phyloP scores from a whole-genome alignment of 306 rosid genomes.

The Glycyrrhiza uralensis region DNA sequence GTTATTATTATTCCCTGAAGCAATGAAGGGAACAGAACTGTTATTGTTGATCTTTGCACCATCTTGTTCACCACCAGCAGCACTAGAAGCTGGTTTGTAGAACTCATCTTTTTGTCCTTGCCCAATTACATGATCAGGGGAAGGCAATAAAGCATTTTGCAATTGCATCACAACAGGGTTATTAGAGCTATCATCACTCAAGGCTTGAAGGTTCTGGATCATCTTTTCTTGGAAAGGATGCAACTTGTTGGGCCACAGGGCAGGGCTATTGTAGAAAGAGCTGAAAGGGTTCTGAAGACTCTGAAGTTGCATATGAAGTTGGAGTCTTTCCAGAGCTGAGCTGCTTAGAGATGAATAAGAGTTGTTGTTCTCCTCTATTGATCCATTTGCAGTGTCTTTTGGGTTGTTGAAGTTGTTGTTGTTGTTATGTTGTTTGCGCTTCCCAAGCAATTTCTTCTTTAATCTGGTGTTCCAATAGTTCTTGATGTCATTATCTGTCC shows the following conservation, averaged over 20 bases:
- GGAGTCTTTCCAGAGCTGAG: slow-evolving; percentile 93
- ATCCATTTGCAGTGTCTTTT: slow-evolving; percentile 29
- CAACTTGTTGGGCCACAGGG: slow-evolving; percentile 82
- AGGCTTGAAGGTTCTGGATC: slow-evolving; percentile 50
- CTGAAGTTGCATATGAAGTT: slow-evolving; percentile 94
- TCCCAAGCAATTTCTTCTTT: slow-evolving; percentile 90
- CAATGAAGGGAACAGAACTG: slow-evolving; percentile 22
- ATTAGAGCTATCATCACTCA: slow-evolving; percentile 24
- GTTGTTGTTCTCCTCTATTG: slow-evolving; percentile 29
- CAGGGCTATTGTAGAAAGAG: slow-evolving; percentile 58
- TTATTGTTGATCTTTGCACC: slow-evolving; percentile 35
- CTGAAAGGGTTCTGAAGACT: slow-evolving; percentile 75
- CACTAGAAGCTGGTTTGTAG: slow-evolving; percentile 7
- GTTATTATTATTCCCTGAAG: slow-evolving; percentile 11
- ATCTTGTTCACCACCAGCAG: slow-evolving; percentile 19
- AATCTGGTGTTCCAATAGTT: slow-evolving; percentile 95
- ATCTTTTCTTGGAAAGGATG: slow-evolving; percentile 77
- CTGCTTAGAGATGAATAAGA: slow-evolving; percentile 49
- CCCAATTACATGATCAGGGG: slow-evolving; percentile 16
- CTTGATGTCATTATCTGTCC: slow-evolving; percentile 96
- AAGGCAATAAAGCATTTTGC: slow-evolving; percentile 24
- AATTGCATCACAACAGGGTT: slow-evolving; percentile 36
- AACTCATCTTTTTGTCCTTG: slow-evolving; percentile 25
- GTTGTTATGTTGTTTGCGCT: slow-evolving; percentile 57
- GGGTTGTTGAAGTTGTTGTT: slow-evolving; percentile 16